Conservation (phyloP, 2,329 filamentous ascomycete species). For the Fusarium euwallaceae region DNA sequence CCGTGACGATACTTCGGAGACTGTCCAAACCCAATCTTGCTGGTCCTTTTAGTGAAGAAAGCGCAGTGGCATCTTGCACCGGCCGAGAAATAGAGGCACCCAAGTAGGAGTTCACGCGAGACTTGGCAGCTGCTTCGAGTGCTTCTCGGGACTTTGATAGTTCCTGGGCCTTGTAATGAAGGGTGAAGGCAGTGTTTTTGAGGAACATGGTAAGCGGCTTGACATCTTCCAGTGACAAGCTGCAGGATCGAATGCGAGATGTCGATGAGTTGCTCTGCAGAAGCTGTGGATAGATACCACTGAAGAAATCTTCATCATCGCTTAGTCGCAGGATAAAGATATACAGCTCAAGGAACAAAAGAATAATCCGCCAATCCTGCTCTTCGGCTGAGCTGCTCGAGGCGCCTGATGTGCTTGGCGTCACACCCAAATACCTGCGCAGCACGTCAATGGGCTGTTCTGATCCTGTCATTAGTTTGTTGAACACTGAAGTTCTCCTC, state of each 20-base stretch:
- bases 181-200: slow-evolving; percentile 89
- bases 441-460: slow-evolving; percentile 49
- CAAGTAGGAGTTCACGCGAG: slow-evolving; percentile 50
- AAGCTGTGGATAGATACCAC: slow-evolving; percentile 61
- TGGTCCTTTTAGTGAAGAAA: slow-evolving; percentile 5
- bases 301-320: slow-evolving; percentile 96
- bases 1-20: slow-evolving; percentile 83
- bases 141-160: slow-evolving; percentile 52
- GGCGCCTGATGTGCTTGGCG: slow-evolving; percentile 49
- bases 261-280: slow-evolving; percentile 55
- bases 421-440: slow-evolving; percentile 47
- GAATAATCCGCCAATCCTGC: slow-evolving; percentile 85
- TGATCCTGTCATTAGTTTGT: slow-evolving; percentile 48
- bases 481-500: slow-evolving; percentile 58
- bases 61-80: not conserved
- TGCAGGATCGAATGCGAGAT: slow-evolving; percentile 70
- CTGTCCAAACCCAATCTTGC: slow-evolving; percentile 76
- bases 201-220: slow-evolving; percentile 83
- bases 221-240: slow-evolving; percentile 78
- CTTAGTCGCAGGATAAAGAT: slow-evolving; percentile 92
- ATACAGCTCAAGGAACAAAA: slow-evolving; percentile 94
- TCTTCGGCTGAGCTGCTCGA: slow-evolving; percentile 46
- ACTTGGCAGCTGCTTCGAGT: slow-evolving; percentile 37
- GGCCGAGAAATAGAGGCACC: slow-evolving; percentile 24
- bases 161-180: slow-evolving; percentile 86